Base-by-base conservation (phyloP, 2,329 filamentous ascomycete species). In the Colletotrichum shisoi region DNA sequence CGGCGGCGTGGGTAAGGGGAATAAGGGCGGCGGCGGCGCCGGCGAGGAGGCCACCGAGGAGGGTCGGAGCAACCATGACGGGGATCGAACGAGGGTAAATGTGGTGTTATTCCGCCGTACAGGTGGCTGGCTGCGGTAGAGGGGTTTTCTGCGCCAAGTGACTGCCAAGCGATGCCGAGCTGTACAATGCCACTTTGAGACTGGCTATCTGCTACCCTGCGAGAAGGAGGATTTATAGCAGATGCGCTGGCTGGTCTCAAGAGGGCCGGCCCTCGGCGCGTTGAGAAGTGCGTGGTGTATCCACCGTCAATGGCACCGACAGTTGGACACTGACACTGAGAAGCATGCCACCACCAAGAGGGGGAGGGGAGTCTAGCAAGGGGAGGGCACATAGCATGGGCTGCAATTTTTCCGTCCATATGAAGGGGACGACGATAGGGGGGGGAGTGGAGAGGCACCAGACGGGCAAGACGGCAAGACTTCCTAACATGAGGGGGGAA, bases 1-100 rank as follows among this genome's bases (percentile, higher is more conserved):
- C 61, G 13, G 53, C 64, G 40, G 67, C 69, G 24, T 58, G 52
- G 53, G 66, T 48, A 42, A 60, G 21, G 24, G 62, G 49, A 19
- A 62, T 49, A 39, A 70, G 45, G 9, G 67, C 69, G n/a, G 63
- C 62, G 57, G 62, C 67, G 37, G 67, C 69, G n/a, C 60, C 62
- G 57, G 59, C 67, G 27, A 70, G 48, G 54, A 68, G 62, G 27
- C 65, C 56, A n/a, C 66, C 46, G 40, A 66, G 57, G 49, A 70
- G 62, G 45, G 62, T 53, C 42, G 66, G 58, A 44, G 63, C 53
- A 19, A 69, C 49, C 67, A 69, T 69, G 39, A 27, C 40, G 46
- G 39, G n/a, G 40, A 24, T 49, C 31, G 8, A 34, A 34, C 8
- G 31, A 34, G 31, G 31, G 31, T 34, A 34, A 9, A 17, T 3